Base-by-base conservation (phyloP, 1,139 yeast species). In the Debaryomyces coudertii region DNA sequence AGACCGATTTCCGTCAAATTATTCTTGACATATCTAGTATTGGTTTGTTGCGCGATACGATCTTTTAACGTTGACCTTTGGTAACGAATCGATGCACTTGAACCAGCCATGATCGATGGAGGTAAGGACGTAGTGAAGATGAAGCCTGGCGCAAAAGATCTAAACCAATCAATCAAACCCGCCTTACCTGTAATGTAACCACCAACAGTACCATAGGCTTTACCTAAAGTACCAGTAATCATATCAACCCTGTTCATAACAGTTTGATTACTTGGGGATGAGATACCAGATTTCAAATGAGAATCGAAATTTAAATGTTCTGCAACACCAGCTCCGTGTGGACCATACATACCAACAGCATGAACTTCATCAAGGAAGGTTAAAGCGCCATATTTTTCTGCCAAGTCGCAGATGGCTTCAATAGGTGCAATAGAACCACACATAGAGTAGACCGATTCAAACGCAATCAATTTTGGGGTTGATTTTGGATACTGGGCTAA, bases 291-390 rank as follows among this genome's bases (percentile, higher is more conserved):
- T 53, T 79, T 73, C 64, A 86, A 78, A 65, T 90, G 96, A 50
- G 84, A 83, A 40, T 88, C 88, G 60, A 90, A 92, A 68, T 93
- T 88, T 61, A 87, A 77, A 66, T 93, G 99, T 69, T 95, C 99
- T 42, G 98, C 97, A 46, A 93, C 98, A 72, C 99, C 99, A 36
- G 97, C 99, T 61, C 99, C 99, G 61, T 89, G 97, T 50, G 99
- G 98, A 61, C 99, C 99, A 66, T 93, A 93, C 87, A 93, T 82
- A 47, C 99, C 99, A 44, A 95, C 98, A 36, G 99, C 98, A 63
- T 93, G 99, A 40, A 93, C 99, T 69, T 93, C 99, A 66, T 93
- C 99, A 64, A 95, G 77, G 69, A 93, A 93, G 37, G 99, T 93
- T 59, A 93, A 71, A 36, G 98, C 98, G 51, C 98, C 98, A 66